phyloP scores from a whole-genome alignment of 306 rosid genomes.

The Datisca glomerata region DNA sequence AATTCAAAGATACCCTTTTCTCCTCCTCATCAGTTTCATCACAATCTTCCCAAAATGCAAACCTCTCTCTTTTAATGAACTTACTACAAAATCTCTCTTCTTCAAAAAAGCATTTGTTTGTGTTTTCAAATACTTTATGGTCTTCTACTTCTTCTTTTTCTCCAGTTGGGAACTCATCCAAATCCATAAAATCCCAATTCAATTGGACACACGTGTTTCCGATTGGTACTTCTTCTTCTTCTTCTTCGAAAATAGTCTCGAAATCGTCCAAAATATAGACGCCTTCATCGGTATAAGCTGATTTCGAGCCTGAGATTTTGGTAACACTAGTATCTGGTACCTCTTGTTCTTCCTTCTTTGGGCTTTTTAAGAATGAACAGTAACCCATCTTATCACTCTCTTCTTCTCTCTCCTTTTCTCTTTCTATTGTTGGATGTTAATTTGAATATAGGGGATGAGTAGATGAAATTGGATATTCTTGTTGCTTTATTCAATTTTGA shows the following conservation, averaged over 20 bases:
- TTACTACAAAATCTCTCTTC: slow-evolving; percentile 10
- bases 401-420: background rate
- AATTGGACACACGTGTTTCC: slow-evolving; percentile 11
- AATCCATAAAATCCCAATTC: slow-evolving; percentile 56
- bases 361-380: slow-evolving; percentile 31
- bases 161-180: slow-evolving; percentile 28
- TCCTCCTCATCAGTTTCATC: slow-evolving; percentile 25
- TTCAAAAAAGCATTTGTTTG: slow-evolving; percentile 21
- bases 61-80: slow-evolving; percentile 28
- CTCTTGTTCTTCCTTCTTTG: slow-evolving; percentile 58
- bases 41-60: slow-evolving; percentile 41
- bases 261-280: slow-evolving; percentile 35
- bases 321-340: slow-evolving; percentile 29
- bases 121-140: slow-evolving; percentile 7
- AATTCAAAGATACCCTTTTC: slow-evolving; percentile 34
- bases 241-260: slow-evolving; percentile 25
- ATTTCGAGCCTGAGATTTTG: slow-evolving; percentile 10
- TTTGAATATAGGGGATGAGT: background rate
- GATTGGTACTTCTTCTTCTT: slow-evolving; percentile 9
- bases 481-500: slow-evolving; percentile 3
- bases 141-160: slow-evolving; percentile 23
- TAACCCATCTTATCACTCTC: slow-evolving; percentile 17
- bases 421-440: slow-evolving; percentile 6
- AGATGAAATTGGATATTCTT: slow-evolving; percentile 3
- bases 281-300: slow-evolving; percentile 17